A percentile compares a stretch with the other conserved stretches of the same genome.
These are phyloP conservation scores for Phytophthora tubulina DNA, from an alignment of 352 stramenopile genomes.

Conservation along the genomic window DNA sequence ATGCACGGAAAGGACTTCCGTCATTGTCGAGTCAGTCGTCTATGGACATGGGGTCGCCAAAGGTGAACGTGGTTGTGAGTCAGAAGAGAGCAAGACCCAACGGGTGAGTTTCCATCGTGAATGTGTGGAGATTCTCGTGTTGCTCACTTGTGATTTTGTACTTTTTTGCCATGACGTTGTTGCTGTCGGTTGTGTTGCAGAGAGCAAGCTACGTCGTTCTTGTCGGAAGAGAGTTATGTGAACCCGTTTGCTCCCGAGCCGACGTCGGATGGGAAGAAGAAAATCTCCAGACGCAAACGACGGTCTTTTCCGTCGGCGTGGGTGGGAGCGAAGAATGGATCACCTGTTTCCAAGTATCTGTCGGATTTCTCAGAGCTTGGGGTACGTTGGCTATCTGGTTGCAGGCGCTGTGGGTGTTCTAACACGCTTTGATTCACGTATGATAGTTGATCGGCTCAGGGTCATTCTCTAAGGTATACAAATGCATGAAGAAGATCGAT, in stretches of 20 bases:
- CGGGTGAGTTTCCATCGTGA: constrained; percentile 32
- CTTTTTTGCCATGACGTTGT: constrained; percentile 16
- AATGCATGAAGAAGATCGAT: constrained; percentile 90
- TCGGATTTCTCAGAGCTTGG: constrained; percentile 83
- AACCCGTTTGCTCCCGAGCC: constrained; percentile 77
- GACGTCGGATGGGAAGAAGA: constrained; percentile 64
- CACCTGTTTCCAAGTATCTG: constrained; percentile 80
- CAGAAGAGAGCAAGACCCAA: constrained; percentile 41
- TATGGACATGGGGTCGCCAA: constrained; percentile 49
- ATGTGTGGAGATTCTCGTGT: background rate
- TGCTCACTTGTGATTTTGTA: constrained; percentile 17
- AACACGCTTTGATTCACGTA: constrained; percentile 4
- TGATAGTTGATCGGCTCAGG: constrained; percentile 80
- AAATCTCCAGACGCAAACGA: constrained; percentile 68
- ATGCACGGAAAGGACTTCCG: constrained; percentile 39
- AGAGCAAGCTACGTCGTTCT: constrained; percentile 34
- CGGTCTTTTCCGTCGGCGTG: constrained; percentile 71
- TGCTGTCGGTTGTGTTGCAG: constrained; percentile 31
- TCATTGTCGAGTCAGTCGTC: constrained; percentile 69
- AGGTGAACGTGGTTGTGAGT: constrained; percentile 37
- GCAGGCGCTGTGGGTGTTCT: background rate
- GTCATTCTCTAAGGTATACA: constrained; percentile 90
- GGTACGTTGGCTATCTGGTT: constrained; percentile 38
- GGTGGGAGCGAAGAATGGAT: constrained; percentile 34
- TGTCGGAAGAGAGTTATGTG: constrained; percentile 61